These are phyloP conservation scores for Fistulinella prunicolor DNA, from an alignment of 768 basidiomycete genomes.

Conservation along the genomic window DNA sequence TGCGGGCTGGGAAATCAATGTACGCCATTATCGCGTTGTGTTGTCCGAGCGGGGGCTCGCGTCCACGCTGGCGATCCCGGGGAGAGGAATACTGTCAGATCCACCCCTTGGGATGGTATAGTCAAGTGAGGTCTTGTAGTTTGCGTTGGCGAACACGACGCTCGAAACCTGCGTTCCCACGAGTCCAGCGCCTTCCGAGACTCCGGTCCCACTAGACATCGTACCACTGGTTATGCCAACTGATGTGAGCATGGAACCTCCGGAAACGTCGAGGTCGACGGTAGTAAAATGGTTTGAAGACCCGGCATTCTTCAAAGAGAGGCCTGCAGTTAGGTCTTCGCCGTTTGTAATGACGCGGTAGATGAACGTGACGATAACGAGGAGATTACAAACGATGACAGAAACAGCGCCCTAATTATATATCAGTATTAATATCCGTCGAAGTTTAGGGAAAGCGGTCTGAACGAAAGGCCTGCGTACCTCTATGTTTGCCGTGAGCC, in stretches of 20 bases:
- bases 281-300: slow-evolving; percentile 23
- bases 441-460: no score
- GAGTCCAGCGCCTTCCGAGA: neutral
- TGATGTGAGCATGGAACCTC: neutral
- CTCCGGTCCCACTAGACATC: neutral
- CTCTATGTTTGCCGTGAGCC: slow-evolving; percentile 42
- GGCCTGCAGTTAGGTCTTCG: slow-evolving; percentile 9
- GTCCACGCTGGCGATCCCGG: no score
- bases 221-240: neutral
- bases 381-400: slow-evolving; percentile 41
- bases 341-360: slow-evolving; percentile 20
- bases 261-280: slow-evolving; percentile 20
- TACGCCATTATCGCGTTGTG: no score
- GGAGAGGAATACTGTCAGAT: no score
- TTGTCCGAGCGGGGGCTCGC: no score
- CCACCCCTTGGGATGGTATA: no score
- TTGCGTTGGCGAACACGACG: neutral
- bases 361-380: slow-evolving; percentile 37
- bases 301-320: neutral
- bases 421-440: neutral
- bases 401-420: slow-evolving; percentile 32
- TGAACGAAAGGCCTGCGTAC: slow-evolving; percentile 21
- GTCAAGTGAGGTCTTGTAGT: no score
- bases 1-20: no score
- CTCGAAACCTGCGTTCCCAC: slow-evolving; percentile 10